These are phyloP conservation scores for Sergeia podlipaevii DNA, from an alignment of 208 protist genomes.

Conservation along the genomic window DNA sequence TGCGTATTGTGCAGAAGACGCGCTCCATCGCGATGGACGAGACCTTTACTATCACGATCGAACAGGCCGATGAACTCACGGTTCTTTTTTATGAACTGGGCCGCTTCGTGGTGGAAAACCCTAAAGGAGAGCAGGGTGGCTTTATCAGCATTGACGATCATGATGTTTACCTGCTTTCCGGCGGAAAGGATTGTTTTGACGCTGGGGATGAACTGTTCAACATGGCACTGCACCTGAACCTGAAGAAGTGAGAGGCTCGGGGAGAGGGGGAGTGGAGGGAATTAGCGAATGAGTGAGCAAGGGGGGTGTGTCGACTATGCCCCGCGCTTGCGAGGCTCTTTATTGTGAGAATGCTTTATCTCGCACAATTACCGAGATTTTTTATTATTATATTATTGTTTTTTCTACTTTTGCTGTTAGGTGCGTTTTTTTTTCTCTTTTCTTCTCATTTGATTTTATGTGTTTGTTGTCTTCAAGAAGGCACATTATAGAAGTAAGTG, in stretches of 20 bases:
- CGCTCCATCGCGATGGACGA: constrained; percentile 57
- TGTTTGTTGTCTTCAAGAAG: too few relatives aligned
- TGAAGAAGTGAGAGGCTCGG: constrained; percentile 8
- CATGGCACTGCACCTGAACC: constrained; percentile 61
- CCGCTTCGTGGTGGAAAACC: constrained; percentile 64
- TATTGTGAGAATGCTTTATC: too few relatives aligned
- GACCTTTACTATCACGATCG: constrained; percentile 43
- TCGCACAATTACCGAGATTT: too few relatives aligned
- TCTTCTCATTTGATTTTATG: too few relatives aligned
- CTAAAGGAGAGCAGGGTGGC: constrained; percentile 66
- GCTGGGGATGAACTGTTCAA: constrained; percentile 81
- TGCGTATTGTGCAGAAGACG: constrained; percentile 70
- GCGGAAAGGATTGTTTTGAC: constrained; percentile 63
- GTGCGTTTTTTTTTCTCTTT: too few relatives aligned
- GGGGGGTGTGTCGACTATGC: not conserved
- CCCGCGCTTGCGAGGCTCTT: too few relatives aligned
- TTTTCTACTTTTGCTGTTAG: too few relatives aligned
- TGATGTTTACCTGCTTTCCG: constrained; percentile 70
- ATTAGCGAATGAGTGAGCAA: not conserved
- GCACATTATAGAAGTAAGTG: too few relatives aligned
- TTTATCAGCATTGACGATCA: constrained; percentile 82
- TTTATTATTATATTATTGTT: too few relatives aligned
- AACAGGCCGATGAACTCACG: constrained; percentile 72
- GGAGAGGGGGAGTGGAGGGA: constrained; percentile 4
- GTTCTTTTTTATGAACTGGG: constrained; percentile 80